Base-by-base conservation (phyloP, 345 rosid species). In the Viola odorata region DNA sequence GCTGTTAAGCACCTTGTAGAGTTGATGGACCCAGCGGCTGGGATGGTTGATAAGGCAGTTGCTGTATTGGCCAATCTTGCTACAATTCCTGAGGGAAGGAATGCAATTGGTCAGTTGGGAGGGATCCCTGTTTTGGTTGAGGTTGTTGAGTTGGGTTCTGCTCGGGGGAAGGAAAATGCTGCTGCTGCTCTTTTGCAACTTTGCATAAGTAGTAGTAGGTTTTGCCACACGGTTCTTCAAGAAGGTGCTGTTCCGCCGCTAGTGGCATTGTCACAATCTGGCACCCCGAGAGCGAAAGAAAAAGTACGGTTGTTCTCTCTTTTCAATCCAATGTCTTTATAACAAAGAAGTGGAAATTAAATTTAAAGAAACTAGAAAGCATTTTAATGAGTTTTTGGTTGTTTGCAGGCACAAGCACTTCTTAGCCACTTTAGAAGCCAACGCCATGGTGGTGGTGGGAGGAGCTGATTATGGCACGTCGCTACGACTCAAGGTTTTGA, bases 161-260 rank as follows among this genome's bases (percentile, higher is more conserved):
- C 81, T 0, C 88, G 96, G 77, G 97, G 97, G 32, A 91, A 86
- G 80, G 98, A 91, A 68, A 86, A 88, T 75, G 96, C 99, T 32
- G 85, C 96, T 0, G 96, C 97, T 44, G 95, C 99, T 56, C 94
- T 95, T 58, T 70, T 88, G 73, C 94, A 84, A 63, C 86, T 95
- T 54, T 91, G 89, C 77, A 76, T 81, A 37, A 79, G 62, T 66
- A 91, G 83, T 45, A 64, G 41, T 53, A 81, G 74, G 68, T 79
- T 81, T 72, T 86, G 89, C 74, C 83, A 77, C 70, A 64, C 4
- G 73, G 91, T 86, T 64, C 87, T 95, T 50, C 91, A 84, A 80
- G 97, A 91, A 79, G 96, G 99, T 52, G 97, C 85, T 45, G 89
- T 88, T 59, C 99, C 96, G 7, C 97, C 99, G 41, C 73, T 95